A percentile compares a stretch with the other conserved stretches of the same genome.
Evolutionary conservation across 257 asterid genomes (phyloP).

Genomic region (Ligustrum vulgare): DNA sequence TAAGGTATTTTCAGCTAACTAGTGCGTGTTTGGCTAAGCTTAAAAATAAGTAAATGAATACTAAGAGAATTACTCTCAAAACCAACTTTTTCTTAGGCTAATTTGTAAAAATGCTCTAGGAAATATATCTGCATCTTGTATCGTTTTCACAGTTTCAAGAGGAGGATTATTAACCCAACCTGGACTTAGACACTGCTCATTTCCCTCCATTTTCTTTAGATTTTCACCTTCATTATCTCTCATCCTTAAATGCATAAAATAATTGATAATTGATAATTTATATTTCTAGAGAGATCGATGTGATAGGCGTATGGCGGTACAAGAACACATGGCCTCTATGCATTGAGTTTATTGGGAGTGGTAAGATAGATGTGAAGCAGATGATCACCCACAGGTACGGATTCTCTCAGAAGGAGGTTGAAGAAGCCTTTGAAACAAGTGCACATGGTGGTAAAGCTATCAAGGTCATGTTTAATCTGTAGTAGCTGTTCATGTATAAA

Average conservation of each 20-base stretch:
- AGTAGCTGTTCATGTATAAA: constrained; percentile 11
- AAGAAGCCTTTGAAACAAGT: constrained; percentile 84
- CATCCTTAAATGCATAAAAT: not conserved
- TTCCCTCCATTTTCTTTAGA: not conserved
- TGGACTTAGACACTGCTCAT: not conserved
- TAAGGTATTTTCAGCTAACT: constrained; percentile 48
- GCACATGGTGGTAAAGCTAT: constrained; percentile 86
- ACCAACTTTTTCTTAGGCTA: not conserved
- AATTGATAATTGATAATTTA: not conserved
- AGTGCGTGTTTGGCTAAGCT: too few relatives aligned
- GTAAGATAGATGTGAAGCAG: constrained; percentile 89
- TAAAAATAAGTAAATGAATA: too few relatives aligned
- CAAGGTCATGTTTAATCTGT: constrained; percentile 93
- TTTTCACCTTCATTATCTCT: not conserved
- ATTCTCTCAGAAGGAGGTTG: constrained; percentile 78
- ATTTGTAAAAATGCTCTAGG: not conserved
- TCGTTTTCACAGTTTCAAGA: not conserved
- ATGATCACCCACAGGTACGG: constrained; percentile 88
- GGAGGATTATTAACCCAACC: too few relatives aligned
- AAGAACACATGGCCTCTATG: constrained; percentile 95
- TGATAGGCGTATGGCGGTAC: constrained; percentile 91
- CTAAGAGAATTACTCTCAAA: too few relatives aligned
- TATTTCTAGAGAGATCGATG: constrained; percentile 79
- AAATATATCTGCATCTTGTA: not conserved
- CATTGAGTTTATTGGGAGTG: constrained; percentile 72